Percentiles rank a stretch among this genome's conserved stretches.
Evolutionary conservation across 176 grass and related monocot genomes (phyloP).

Genomic region (Lolium perenne): DNA sequence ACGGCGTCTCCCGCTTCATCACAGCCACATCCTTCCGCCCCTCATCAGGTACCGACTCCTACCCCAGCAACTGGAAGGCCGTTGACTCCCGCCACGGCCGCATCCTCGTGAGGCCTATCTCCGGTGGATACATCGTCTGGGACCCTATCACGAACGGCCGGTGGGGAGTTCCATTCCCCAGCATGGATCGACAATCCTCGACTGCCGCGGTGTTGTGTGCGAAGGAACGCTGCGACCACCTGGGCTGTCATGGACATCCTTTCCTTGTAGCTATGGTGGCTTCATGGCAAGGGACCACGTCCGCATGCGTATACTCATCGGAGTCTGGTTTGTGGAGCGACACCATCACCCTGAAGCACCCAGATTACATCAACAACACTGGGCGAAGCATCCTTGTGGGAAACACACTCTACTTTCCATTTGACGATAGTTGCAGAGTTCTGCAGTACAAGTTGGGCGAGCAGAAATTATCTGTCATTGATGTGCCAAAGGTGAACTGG

Average conservation of each 20-base stretch:
- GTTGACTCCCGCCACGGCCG: conserved; percentile 18
- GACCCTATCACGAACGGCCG: not conserved
- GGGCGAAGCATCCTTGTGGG: not conserved
- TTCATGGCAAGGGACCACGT: not conserved
- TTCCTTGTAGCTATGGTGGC: not conserved
- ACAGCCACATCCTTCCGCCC: not conserved
- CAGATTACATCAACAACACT: not conserved
- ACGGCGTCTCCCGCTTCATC: not conserved
- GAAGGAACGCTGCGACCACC: not conserved
- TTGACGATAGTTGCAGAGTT: not conserved
- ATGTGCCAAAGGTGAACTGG: not conserved
- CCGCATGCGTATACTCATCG: not conserved
- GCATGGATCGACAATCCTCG: not conserved
- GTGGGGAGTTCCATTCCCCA: not conserved
- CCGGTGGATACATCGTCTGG: not conserved
- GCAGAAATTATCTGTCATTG: not conserved
- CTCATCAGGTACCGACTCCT: not conserved
- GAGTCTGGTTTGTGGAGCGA: not conserved
- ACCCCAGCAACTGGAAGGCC: not conserved
- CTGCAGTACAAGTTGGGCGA: not conserved
- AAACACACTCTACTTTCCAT: not conserved
- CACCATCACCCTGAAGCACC: not conserved
- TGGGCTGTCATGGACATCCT: not conserved
- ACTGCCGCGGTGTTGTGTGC: not conserved
- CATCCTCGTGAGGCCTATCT: not conserved